phyloP scores from a whole-genome alignment of 495 filamentous ascomycete species.

The Friedmanniomyces endolithicus region DNA sequence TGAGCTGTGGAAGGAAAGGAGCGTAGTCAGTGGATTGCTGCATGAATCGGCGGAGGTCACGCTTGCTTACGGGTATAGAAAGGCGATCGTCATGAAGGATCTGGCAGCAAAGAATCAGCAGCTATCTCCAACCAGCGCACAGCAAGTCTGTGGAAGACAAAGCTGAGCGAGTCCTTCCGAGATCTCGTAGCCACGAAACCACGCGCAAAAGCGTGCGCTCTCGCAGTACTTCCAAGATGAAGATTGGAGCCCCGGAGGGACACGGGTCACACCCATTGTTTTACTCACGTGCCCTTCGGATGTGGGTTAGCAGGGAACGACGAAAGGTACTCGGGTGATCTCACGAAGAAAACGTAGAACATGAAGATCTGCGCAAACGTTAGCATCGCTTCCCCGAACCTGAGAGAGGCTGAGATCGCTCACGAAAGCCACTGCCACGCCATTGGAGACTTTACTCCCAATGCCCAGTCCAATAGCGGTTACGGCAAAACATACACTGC shows the following conservation, averaged over 20 bases:
- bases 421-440: conserved; percentile 25
- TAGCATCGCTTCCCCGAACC: not conserved
- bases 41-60: not conserved
- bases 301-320: too few species aligned
- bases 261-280: too few species aligned
- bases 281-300: too few species aligned
- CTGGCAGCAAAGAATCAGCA: too few species aligned
- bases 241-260: too few species aligned
- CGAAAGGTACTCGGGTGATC: too few species aligned
- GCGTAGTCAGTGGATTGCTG: not conserved
- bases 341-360: conserved; percentile 24
- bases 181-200: too few species aligned
- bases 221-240: too few species aligned
- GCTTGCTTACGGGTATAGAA: not conserved
- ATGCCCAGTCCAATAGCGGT: conserved; percentile 32
- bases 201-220: too few species aligned
- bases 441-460: conserved; percentile 30
- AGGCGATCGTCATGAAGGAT: conserved; percentile 1
- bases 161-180: too few species aligned
- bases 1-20: not conserved
- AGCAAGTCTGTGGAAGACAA: too few species aligned
- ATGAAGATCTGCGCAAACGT: conserved; percentile 19
- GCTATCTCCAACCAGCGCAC: too few species aligned
- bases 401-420: not conserved
- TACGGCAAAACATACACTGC: conserved; percentile 22